Percentiles rank a stretch among this genome's conserved stretches.
phyloP scores from a whole-genome alignment of 2,329 filamentous ascomycete genomes.

The Coleophoma eucalyptorum region DNA sequence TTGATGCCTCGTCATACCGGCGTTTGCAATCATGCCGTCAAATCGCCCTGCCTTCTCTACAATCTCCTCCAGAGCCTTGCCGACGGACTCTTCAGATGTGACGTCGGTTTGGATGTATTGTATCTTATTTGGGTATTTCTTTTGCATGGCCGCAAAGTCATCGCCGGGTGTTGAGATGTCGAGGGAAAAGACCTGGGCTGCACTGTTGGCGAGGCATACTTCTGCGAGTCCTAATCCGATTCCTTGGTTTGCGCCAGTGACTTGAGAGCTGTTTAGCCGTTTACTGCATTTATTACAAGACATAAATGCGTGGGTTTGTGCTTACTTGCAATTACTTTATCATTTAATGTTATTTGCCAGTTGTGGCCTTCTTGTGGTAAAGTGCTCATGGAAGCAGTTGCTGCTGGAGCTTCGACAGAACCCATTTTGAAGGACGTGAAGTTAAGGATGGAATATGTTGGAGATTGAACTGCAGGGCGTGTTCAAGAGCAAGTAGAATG shows the following conservation, averaged over 20 bases:
- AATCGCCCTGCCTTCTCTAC: constrained; percentile 37
- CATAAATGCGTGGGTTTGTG: not conserved
- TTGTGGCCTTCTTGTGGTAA: not conserved
- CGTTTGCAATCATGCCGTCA: constrained; percentile 47
- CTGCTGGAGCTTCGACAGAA: not conserved
- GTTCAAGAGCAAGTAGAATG: too few species aligned
- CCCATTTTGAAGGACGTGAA: not conserved
- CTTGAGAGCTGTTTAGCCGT: too few species aligned
- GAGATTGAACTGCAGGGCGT: not conserved
- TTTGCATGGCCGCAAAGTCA: constrained; percentile 34
- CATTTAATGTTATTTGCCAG: constrained; percentile 20
- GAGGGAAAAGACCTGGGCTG: constrained; percentile 39
- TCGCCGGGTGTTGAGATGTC: constrained; percentile 38
- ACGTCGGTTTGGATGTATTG: constrained; percentile 40
- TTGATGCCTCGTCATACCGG: constrained; percentile 47
- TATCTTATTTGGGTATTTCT: constrained; percentile 35
- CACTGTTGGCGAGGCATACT: constrained; percentile 40
- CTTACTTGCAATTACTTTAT: constrained; percentile 31
- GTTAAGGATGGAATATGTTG: not conserved
- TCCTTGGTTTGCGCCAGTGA: constrained; percentile 32
- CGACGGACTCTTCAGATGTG: constrained; percentile 40
- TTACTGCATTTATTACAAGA: too few species aligned
- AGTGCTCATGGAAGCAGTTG: not conserved
- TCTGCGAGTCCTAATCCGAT: constrained; percentile 43
- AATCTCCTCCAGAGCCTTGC: constrained; percentile 38